Base-by-base conservation (phyloP, 352 stramenopile species). In the Thalassiosira delicatula region DNA sequence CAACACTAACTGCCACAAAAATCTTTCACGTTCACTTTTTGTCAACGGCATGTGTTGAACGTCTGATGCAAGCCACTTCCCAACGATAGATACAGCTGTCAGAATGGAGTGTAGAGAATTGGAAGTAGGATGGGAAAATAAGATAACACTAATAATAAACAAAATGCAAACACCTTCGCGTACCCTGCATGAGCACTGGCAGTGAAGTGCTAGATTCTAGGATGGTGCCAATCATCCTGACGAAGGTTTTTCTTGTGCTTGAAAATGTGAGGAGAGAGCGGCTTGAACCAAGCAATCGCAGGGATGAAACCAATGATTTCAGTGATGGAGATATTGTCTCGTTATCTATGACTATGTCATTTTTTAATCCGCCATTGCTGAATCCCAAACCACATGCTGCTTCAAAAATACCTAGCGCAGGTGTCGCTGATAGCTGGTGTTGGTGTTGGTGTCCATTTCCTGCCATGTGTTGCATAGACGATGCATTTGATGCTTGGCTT, bases 171-270 rank as follows among this genome's bases (percentile, higher is more conserved):
- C 35, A 42, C 12, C 12, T 12, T 42, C 12, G 35, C 35, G 35
- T 42, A 42, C 35, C 35, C 12, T 42, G 35, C 5, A 95, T 80
- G 14, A 95, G 63, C 56, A 95, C 27, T 53, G 81, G 79, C 21
- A 93, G 49, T 59, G 82, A 89, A 46, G 87, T 89, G 60, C 85
- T 92, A 2, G 71, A 87, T 73, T 94, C 86, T 25, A 95, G 71
- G 17, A 94, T 78, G 27, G 53, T 72, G 23, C 67, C 81, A 7
- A 94, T 33, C n/a, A 87, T 73, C 49, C 90, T 77, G 54, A 94
- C 72, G 14, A 92, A 84, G 61, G 33, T 73, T 74, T 88, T 90
- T 71, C 89, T 88, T 51, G 69, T 78, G 11, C 63, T 32, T 14
- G 87, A 87, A 86, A 95, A 94, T 11, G 54, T 85, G 33, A 88